Percentiles rank a stretch among this genome's conserved stretches.
These are phyloP conservation scores for Sarcodon aspratus DNA, from an alignment of 768 basidiomycete species.

Conservation along the genomic window DNA sequence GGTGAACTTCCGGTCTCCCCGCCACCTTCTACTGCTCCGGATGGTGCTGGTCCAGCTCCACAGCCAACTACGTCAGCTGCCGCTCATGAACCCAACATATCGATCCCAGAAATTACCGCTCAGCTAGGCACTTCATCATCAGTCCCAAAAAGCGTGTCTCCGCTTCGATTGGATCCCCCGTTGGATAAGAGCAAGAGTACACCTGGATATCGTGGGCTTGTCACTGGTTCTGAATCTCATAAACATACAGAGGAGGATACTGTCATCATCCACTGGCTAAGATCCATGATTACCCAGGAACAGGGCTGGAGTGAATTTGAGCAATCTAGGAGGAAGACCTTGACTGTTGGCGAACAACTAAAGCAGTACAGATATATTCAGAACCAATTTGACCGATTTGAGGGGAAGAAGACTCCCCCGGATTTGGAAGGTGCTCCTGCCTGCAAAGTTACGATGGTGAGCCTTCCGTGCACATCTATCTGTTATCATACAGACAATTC, in stretches of 20 bases:
- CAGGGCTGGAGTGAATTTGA: slow-evolving; percentile 35
- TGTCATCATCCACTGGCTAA: slow-evolving; percentile 31
- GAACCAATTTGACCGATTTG: slow-evolving; percentile 32
- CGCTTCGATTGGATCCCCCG: background rate
- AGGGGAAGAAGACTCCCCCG: slow-evolving; percentile 30
- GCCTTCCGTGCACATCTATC: slow-evolving; percentile 4
- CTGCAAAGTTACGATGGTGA: slow-evolving; percentile 34
- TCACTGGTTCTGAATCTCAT: slow-evolving; percentile 5
- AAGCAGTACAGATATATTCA: slow-evolving; percentile 45
- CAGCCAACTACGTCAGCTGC: background rate
- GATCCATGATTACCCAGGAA: slow-evolving; percentile 31
- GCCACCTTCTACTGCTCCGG: no score
- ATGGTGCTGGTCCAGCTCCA: background rate
- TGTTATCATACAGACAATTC: background rate
- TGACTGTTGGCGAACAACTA: slow-evolving; percentile 12
- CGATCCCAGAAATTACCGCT: background rate
- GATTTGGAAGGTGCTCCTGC: slow-evolving; percentile 24
- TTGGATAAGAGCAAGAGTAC: background rate
- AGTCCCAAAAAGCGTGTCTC: background rate
- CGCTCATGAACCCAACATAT: background rate
- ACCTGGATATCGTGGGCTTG: background rate
- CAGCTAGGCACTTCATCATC: background rate
- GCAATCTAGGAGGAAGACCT: slow-evolving; percentile 21
- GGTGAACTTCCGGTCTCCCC: no score
- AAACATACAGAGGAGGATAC: slow-evolving; percentile 26